Percentiles rank a stretch among this genome's conserved stretches.
phyloP scores from a whole-genome alignment of 768 basidiomycete genomes.

The Pisolithus sp. region DNA sequence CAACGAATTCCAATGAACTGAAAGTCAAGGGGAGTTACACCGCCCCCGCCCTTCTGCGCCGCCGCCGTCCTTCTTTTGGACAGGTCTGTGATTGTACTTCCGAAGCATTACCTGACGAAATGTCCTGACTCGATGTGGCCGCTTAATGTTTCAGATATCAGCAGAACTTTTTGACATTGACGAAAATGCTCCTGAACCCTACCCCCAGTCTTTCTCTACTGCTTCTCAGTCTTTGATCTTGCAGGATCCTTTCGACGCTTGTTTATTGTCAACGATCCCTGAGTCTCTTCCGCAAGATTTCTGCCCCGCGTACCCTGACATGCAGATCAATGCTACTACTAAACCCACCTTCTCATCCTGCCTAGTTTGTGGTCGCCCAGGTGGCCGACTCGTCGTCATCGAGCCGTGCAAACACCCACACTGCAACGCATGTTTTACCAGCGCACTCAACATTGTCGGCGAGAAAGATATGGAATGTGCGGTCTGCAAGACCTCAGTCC shows the following conservation, averaged over 20 bases:
- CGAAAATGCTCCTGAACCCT: constrained; percentile 58
- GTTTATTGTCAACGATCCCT: constrained; percentile 27
- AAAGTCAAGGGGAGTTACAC: constrained; percentile 67
- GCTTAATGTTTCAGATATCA: constrained; percentile 30
- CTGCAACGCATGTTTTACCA: constrained; percentile 78
- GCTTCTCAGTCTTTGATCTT: constrained; percentile 29
- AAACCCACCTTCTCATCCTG: constrained; percentile 33
- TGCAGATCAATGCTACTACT: constrained; percentile 13
- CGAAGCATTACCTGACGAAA: not conserved
- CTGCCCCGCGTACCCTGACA: constrained; percentile 16
- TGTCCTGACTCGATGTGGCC: constrained; percentile 10
- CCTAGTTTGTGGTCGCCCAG: constrained; percentile 54
- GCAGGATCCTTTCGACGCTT: constrained; percentile 39
- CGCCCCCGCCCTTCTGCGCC: constrained; percentile 54
- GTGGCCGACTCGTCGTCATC: constrained; percentile 53
- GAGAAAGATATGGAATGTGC: constrained; percentile 86
- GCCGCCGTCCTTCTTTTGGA: constrained; percentile 35
- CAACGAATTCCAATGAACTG: constrained; percentile 45
- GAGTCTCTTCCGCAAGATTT: constrained; percentile 23
- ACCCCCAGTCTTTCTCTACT: constrained; percentile 34
- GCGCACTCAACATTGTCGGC: constrained; percentile 82
- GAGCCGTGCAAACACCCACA: constrained; percentile 71
- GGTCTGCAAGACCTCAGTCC: constrained; percentile 65
- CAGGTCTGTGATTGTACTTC: constrained; percentile 30
- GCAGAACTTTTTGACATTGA: constrained; percentile 68